These are phyloP conservation scores for carrot (Daucus carota) DNA, from an alignment of 129 eudicot genomes.

Conservation along the genomic window DNA sequence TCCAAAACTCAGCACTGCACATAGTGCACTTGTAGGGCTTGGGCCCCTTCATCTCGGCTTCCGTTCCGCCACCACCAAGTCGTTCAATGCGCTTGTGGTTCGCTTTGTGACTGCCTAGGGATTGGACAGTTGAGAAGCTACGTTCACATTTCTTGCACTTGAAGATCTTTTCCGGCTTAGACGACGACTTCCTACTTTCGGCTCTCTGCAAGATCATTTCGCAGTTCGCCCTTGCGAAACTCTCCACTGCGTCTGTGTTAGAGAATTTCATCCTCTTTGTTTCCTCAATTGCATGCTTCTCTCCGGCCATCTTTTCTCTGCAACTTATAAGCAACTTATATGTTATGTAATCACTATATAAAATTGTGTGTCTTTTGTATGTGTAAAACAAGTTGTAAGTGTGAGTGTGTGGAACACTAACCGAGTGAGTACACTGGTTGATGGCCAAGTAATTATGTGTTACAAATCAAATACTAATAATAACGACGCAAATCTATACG, in stretches of 20 bases:
- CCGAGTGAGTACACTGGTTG: too few relatives aligned
- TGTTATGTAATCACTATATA: too few relatives aligned
- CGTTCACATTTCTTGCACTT: slow-evolving; percentile 41
- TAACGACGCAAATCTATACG: too few relatives aligned
- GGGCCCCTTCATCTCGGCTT: too few relatives aligned
- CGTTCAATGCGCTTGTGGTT: slow-evolving; percentile 54
- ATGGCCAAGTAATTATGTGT: too few relatives aligned
- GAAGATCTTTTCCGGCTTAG: slow-evolving; percentile 14
- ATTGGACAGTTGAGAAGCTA: slow-evolving; percentile 39
- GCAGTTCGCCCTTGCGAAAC: slow-evolving; percentile 47
- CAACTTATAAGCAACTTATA: too few relatives aligned
- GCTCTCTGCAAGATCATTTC: slow-evolving; percentile 25
- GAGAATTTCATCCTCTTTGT: background rate
- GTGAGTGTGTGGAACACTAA: too few relatives aligned
- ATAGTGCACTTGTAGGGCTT: slow-evolving; percentile 42
- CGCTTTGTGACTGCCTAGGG: slow-evolving; percentile 64
- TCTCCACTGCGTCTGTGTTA: slow-evolving; percentile 28
- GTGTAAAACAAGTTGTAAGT: too few relatives aligned
- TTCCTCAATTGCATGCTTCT: too few relatives aligned
- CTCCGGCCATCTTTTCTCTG: too few relatives aligned
- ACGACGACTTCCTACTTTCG: background rate
- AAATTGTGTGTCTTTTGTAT: too few relatives aligned
- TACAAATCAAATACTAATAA: too few relatives aligned
- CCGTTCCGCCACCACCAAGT: background rate
- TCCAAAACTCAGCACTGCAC: slow-evolving; percentile 42